Conservation (phyloP, 768 basidiomycete genomes). For the Pisolithus microcarpus region DNA sequence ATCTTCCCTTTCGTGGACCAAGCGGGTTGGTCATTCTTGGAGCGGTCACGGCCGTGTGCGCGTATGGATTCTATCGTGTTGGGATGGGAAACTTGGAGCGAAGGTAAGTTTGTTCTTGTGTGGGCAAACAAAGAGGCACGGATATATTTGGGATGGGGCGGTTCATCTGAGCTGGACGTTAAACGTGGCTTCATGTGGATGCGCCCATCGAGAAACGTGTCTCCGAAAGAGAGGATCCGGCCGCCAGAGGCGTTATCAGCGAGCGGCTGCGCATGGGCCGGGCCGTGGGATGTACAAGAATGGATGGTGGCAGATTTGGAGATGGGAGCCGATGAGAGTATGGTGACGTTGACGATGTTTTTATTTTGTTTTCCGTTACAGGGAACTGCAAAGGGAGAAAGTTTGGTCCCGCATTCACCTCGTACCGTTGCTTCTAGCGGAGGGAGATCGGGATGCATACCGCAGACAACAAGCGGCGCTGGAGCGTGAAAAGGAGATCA, state of each 20-base stretch:
- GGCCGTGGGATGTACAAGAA: constrained; percentile 31
- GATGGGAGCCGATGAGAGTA: constrained; percentile 7
- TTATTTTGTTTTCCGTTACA: constrained; percentile 33
- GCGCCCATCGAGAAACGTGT: constrained; percentile 72
- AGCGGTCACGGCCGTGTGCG: constrained; percentile 79
- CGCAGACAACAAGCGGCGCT: constrained; percentile 71
- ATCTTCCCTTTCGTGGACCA: constrained; percentile 84
- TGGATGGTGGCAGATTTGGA: constrained; percentile 38
- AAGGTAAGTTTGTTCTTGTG: constrained; percentile 53
- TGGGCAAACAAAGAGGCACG: constrained; percentile 13
- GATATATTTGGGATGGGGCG: constrained; percentile 10
- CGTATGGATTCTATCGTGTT: constrained; percentile 86
- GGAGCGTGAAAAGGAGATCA: constrained; percentile 79
- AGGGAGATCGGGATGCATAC: constrained; percentile 87
- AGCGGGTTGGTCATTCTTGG: constrained; percentile 80
- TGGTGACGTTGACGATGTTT: neutral
- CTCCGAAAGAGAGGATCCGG: constrained; percentile 34
- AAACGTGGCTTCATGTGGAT: constrained; percentile 51
- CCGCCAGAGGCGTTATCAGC: constrained; percentile 39
- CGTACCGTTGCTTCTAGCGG: constrained; percentile 85
- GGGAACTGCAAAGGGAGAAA: constrained; percentile 89
- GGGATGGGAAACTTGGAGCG: constrained; percentile 89
- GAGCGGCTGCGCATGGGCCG: constrained; percentile 25
- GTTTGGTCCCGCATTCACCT: constrained; percentile 95
- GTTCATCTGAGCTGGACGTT: constrained; percentile 48